Percentiles rank a stretch among this genome's conserved stretches.
Evolutionary conservation across 78 protist species (phyloP).

Genomic region (Planoprotostelium fungivorum): DNA sequence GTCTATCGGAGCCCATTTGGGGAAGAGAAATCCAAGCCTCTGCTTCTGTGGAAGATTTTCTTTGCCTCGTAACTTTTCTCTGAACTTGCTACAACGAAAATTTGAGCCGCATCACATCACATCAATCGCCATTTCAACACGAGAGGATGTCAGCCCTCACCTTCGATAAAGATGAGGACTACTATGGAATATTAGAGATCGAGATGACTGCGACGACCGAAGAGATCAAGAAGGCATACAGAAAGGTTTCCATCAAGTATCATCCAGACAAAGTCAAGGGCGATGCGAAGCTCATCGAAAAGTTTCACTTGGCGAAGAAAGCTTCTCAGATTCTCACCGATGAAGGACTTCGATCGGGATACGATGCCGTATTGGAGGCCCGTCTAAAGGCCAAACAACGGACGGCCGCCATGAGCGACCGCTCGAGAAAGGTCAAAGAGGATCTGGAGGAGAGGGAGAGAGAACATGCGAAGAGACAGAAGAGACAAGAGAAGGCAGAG

Average conservation of each 20-base stretch:
- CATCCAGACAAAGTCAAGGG: conserved; percentile 58
- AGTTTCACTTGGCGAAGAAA: not conserved
- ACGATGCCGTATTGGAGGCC: not conserved
- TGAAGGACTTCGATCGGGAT: not conserved
- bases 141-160: too few relatives aligned
- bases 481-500: not conserved
- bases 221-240: conserved; percentile 69
- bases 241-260: conserved; percentile 71
- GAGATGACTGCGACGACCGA: conserved; percentile 24
- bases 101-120: too few relatives aligned
- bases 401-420: not conserved
- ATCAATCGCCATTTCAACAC: too few relatives aligned
- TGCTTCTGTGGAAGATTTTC: too few relatives aligned
- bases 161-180: conserved; percentile 27
- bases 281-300: conserved; percentile 12
- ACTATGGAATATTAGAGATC: conserved; percentile 66
- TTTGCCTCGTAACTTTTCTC: too few relatives aligned
- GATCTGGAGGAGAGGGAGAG: not conserved
- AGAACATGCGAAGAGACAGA: not conserved
- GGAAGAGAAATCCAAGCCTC: too few relatives aligned
- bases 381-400: not conserved
- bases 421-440: not conserved
- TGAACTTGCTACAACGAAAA: too few relatives aligned
- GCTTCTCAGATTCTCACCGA: not conserved
- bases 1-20: too few relatives aligned